phyloP scores from a whole-genome alignment of 257 asterid genomes.

The Ehretia macrophylla region DNA sequence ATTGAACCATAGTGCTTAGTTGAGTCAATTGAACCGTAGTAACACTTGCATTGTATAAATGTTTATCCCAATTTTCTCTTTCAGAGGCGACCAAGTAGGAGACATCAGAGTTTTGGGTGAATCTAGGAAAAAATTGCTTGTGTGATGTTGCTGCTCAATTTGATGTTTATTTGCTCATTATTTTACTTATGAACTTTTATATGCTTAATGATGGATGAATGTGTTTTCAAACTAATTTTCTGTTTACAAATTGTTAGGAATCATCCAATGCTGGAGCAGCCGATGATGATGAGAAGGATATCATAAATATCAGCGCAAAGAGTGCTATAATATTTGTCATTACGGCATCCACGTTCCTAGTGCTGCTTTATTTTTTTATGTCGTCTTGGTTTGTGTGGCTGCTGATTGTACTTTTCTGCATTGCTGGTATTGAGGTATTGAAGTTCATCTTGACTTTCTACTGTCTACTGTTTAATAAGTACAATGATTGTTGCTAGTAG shows the following conservation, averaged over 20 bases:
- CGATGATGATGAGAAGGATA: slow-evolving; percentile 68
- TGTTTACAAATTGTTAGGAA: slow-evolving; percentile 32
- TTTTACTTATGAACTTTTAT: background rate
- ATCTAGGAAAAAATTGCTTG: too few species aligned
- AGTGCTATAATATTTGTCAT: slow-evolving; percentile 86
- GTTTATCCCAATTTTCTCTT: too few species aligned
- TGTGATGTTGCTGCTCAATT: background rate
- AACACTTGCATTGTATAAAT: too few species aligned
- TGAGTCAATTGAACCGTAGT: too few species aligned
- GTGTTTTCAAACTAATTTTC: background rate
- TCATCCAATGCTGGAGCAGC: slow-evolving; percentile 34
- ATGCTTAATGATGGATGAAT: background rate
- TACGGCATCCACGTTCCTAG: slow-evolving; percentile 86
- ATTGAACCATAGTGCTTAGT: too few species aligned
- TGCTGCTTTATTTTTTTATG: slow-evolving; percentile 92
- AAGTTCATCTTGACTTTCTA: slow-evolving; percentile 3
- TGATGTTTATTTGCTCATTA: background rate
- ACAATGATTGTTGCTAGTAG: too few species aligned
- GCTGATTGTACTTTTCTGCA: slow-evolving; percentile 84
- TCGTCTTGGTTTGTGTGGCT: slow-evolving; percentile 96
- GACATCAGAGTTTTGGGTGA: too few species aligned
- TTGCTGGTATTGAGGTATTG: slow-evolving; percentile 93
- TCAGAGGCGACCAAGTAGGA: too few species aligned
- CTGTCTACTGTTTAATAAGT: too few species aligned
- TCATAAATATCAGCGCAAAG: slow-evolving; percentile 56